Evolutionary conservation across 2,329 filamentous ascomycete species (phyloP).

Genomic region (Stenocarpella maydis): DNA sequence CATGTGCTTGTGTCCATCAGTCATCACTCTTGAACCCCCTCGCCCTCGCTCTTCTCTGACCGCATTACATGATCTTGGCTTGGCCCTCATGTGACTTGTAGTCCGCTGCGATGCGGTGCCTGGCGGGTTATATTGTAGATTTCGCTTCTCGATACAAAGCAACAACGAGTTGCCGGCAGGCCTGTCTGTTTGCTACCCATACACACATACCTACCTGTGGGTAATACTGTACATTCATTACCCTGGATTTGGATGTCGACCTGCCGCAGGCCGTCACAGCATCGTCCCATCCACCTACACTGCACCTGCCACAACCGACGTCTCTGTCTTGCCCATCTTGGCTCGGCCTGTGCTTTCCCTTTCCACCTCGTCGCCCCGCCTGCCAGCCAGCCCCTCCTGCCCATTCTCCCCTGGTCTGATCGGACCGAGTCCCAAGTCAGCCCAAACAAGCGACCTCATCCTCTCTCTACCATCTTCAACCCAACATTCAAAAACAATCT

Average conservation of each 20-base stretch:
- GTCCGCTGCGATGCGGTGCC: background rate
- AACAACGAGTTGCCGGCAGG: background rate
- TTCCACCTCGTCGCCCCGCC: conserved; percentile 17
- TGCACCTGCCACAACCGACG: conserved; percentile 26
- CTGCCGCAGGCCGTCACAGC: conserved; percentile 11
- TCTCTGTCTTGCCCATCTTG: conserved; percentile 19
- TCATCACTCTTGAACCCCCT: too few relatives aligned
- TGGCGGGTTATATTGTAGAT: background rate
- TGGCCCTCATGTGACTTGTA: background rate
- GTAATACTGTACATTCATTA: background rate
- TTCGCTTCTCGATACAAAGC: background rate
- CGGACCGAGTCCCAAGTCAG: background rate
- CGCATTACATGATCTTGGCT: background rate
- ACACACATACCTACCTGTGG: too few relatives aligned
- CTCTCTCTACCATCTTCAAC: background rate
- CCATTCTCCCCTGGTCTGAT: background rate
- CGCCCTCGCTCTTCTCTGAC: background rate
- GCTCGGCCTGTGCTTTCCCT: conserved; percentile 3
- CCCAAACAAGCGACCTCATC: background rate
- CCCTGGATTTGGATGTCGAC: background rate
- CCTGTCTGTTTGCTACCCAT: background rate
- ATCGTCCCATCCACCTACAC: conserved; percentile 16
- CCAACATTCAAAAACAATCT: background rate
- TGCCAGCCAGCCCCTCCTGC: background rate
- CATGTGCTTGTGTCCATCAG: too few relatives aligned